Conservation (phyloP, 208 protist genomes). For the Trypanosoma platydactyli region DNA sequence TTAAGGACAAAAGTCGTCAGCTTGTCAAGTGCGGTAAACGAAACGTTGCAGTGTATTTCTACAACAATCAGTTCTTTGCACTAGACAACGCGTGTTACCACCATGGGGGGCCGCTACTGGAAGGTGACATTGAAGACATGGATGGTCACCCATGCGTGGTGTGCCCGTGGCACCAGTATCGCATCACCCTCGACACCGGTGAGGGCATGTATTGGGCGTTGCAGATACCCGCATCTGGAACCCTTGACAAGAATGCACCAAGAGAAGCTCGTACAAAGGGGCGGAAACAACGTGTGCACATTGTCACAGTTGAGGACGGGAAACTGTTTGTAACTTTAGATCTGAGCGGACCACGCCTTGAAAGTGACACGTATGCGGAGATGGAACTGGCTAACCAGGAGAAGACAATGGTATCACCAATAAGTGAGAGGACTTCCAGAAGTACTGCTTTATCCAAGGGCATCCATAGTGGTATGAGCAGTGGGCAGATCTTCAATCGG, state of each 20-base stretch:
- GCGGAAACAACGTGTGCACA: conserved; percentile 81
- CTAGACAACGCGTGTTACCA: conserved; percentile 94
- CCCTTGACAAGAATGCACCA: conserved; percentile 26
- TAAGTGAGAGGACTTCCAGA: conserved; percentile 4
- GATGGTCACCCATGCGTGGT: conserved; percentile 87
- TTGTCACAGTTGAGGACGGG: conserved; percentile 49
- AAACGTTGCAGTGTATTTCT: conserved; percentile 80
- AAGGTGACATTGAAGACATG: conserved; percentile 91
- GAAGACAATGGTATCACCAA: conserved; percentile 34
- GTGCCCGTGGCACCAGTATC: conserved; percentile 91
- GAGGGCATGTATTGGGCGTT: conserved; percentile 87
- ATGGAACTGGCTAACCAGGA: conserved; percentile 76
- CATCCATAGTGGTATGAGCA: conserved; percentile 58
- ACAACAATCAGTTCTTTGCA: conserved; percentile 69
- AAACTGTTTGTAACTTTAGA: conserved; percentile 74
- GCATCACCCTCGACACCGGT: conserved; percentile 86
- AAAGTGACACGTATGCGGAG: conserved; percentile 78
- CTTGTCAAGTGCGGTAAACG: conserved; percentile 74
- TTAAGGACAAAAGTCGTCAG: conserved; percentile 58
- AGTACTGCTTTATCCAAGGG: conserved; percentile 6
- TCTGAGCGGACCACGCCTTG: conserved; percentile 39
- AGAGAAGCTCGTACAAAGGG: conserved; percentile 75
- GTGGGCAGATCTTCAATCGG: conserved; percentile 54
- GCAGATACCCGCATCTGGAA: conserved; percentile 35
- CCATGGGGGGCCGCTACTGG: conserved; percentile 85